A percentile compares a stretch with the other conserved stretches of the same genome.
Conservation (phyloP, 371 early-diverging fungal species). For the Dinochytrium kinnereticum region DNA sequence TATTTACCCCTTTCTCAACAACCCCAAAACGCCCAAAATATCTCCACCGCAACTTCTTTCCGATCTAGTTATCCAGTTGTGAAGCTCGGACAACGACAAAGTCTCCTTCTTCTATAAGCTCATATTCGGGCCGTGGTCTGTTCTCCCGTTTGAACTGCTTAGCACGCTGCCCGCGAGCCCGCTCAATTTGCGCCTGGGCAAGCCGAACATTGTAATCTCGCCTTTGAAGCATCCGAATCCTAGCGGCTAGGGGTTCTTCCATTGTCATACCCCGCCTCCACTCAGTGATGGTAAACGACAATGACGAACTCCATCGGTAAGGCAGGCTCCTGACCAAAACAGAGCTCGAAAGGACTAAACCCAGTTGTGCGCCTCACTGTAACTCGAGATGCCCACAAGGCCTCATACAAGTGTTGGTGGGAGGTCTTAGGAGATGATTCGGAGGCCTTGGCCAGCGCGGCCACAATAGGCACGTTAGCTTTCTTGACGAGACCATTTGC, state of each 20-base stretch:
- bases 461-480: constrained; percentile 14
- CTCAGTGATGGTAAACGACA: constrained; percentile 4
- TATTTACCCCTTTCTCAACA: no score
- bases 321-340: constrained; percentile 15
- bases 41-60: constrained; percentile 14
- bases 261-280: constrained; percentile 21
- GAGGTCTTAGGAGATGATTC: background rate
- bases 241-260: constrained; percentile 8
- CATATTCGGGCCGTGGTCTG: background rate
- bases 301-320: constrained; percentile 15
- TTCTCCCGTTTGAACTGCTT: background rate
- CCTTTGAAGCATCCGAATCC: constrained; percentile 21
- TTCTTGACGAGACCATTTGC: constrained; percentile 20
- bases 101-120: constrained; percentile 3
- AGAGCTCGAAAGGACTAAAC: background rate
- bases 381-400: constrained; percentile 15
- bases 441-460: constrained; percentile 16
- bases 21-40: constrained; percentile 16
- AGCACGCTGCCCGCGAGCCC: constrained; percentile 7
- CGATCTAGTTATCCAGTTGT: constrained; percentile 12
- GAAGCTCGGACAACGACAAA: constrained; percentile 20
- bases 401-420: background rate
- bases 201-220: background rate
- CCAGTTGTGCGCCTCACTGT: constrained; percentile 1
- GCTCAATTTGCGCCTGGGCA: background rate